Conservation (phyloP, 225 moss, liverwort and hornwort species). For the Rhytidiadelphus loreus region DNA sequence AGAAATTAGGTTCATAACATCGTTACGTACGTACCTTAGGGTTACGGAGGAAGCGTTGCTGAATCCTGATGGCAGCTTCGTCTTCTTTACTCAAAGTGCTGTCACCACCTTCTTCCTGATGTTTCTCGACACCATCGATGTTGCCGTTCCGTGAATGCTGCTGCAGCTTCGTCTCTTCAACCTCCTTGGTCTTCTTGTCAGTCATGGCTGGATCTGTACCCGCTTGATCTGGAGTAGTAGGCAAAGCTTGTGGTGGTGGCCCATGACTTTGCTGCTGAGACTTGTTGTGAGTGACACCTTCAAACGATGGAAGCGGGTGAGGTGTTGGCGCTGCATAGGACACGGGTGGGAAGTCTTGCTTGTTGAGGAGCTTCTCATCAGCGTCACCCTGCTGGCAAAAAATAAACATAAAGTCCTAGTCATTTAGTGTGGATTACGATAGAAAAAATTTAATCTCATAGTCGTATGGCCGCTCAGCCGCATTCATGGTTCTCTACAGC, state of each 20-base stretch:
- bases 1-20: background rate
- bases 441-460: background rate
- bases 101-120: background rate
- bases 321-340: background rate
- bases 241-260: background rate
- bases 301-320: slow-evolving; percentile 28
- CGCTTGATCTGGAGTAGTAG: background rate
- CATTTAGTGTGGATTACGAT: background rate
- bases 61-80: slow-evolving; percentile 14
- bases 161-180: background rate
- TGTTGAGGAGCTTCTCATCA: slow-evolving; percentile 13
- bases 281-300: slow-evolving; percentile 2
- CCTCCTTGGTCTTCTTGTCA: background rate
- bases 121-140: background rate
- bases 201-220: background rate
- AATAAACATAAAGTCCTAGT: background rate
- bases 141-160: background rate
- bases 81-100: slow-evolving; percentile 14
- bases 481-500: background rate
- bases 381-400: background rate
- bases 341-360: slow-evolving; percentile 15
- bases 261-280: background rate
- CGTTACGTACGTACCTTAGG: slow-evolving; percentile 21
- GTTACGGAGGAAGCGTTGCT: slow-evolving; percentile 13
- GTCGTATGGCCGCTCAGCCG: background rate